These are phyloP conservation scores for Sclerotinia glacialis DNA, from an alignment of 2,329 filamentous ascomycete species.

Conservation along the genomic window DNA sequence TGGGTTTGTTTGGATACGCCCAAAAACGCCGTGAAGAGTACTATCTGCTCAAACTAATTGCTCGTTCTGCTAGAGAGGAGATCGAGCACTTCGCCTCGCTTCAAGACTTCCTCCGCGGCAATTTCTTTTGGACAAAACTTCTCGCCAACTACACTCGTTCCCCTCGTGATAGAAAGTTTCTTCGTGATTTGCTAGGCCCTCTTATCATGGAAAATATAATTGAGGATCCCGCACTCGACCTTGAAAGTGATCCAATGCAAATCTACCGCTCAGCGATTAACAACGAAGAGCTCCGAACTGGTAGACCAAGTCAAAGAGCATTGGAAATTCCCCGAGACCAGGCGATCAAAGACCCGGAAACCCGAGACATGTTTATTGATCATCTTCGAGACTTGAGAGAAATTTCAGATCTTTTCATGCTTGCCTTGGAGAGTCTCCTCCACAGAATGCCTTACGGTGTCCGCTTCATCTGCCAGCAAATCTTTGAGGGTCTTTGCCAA, in stretches of 20 bases:
- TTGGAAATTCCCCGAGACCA: conserved; percentile 86
- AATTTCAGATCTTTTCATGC: conserved; percentile 87
- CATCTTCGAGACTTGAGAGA: conserved; percentile 91
- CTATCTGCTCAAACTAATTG: conserved; percentile 85
- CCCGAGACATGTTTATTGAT: conserved; percentile 86
- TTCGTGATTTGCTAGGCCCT: conserved; percentile 80
- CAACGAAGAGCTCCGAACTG: conserved; percentile 93
- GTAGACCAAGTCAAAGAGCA: conserved; percentile 74
- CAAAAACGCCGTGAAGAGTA: conserved; percentile 97
- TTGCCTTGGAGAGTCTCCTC: conserved; percentile 75
- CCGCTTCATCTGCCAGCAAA: conserved; percentile 82
- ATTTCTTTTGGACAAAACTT: conserved; percentile 90
- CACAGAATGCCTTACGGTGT: conserved; percentile 91
- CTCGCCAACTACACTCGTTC: conserved; percentile 85
- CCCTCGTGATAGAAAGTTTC: conserved; percentile 86
- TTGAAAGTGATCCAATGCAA: conserved; percentile 96
- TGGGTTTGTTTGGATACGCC: conserved; percentile 95
- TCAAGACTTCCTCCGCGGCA: conserved; percentile 84
- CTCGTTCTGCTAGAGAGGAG: conserved; percentile 80
- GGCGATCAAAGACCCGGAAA: conserved; percentile 94
- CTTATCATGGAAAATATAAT: conserved; percentile 89
- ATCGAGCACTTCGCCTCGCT: conserved; percentile 69
- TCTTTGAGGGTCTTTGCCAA: conserved; percentile 72
- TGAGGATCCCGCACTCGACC: conserved; percentile 83
- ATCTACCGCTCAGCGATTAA: conserved; percentile 96